Evolutionary conservation across 129 eudicot species (phyloP).

Genomic region (Flaveria bidentis): DNA sequence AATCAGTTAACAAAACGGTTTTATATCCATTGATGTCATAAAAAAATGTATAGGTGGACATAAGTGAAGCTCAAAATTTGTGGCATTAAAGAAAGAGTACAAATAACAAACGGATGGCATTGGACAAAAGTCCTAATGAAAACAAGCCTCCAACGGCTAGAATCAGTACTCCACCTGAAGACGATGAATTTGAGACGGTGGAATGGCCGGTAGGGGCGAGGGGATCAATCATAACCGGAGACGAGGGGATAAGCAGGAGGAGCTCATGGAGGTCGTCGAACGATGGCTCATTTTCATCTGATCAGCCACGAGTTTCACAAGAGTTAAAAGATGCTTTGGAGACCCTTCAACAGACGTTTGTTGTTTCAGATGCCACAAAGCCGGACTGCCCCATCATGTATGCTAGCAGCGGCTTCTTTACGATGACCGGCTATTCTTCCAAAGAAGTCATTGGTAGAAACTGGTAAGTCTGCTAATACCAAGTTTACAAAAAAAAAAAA

Average conservation of each 20-base stretch:
- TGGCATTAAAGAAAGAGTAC: not conserved
- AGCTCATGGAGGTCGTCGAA: conserved; percentile 57
- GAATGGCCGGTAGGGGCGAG: conserved; percentile 54
- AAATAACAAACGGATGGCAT: conserved; percentile 45
- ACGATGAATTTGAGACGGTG: conserved; percentile 30
- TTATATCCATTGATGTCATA: not conserved
- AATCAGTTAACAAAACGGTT: not conserved
- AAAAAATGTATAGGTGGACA: conserved; percentile 11
- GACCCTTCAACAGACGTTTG: conserved; percentile 85
- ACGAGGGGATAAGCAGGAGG: conserved; percentile 40
- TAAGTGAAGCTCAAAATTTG: not conserved
- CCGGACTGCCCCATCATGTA: conserved; percentile 87
- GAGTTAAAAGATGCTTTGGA: conserved; percentile 88
- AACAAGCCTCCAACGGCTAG: conserved; percentile 19
- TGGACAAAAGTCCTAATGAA: conserved; percentile 18
- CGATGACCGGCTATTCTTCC: conserved; percentile 92
- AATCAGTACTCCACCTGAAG: conserved; percentile 15
- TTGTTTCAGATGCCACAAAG: conserved; percentile 94
- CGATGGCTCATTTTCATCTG: conserved; percentile 27
- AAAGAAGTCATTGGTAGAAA: conserved; percentile 78
- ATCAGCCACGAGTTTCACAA: conserved; percentile 80
- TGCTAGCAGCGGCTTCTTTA: conserved; percentile 92
- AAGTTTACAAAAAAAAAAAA: too few relatives aligned
- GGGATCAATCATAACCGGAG: conserved; percentile 25
- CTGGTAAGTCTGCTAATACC: conserved; percentile 43